Conservation (phyloP, 1,284 basidiomycete genomes). For the Cutaneotrichosporon sp. region DNA sequence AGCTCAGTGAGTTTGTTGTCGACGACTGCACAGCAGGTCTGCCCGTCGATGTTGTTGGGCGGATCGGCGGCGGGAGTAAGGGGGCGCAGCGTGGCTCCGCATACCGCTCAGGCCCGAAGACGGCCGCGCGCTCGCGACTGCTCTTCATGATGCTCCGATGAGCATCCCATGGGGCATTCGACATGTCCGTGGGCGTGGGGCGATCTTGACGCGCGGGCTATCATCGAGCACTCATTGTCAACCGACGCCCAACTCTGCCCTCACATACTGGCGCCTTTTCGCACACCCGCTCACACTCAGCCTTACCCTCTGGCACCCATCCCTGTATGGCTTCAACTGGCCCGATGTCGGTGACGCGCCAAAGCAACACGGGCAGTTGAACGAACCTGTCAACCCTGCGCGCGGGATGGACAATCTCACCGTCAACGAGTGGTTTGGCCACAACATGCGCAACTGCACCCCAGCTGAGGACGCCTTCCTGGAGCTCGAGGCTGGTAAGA, state of each 20-base stretch:
- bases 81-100: no score
- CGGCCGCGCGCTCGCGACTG: no score
- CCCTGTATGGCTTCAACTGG: conserved; percentile 17
- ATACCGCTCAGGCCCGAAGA: no score
- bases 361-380: not conserved
- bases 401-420: conserved; percentile 11
- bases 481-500: conserved; percentile 12
- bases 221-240: no score
- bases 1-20: conserved; percentile 9
- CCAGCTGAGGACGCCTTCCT: conserved; percentile 11
- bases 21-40: not conserved
- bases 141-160: no score
- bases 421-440: conserved; percentile 15
- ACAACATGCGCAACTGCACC: not conserved
- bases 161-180: no score
- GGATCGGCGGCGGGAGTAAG: no score
- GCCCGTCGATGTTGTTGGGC: not conserved
- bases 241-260: no score
- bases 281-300: conserved; percentile 5
- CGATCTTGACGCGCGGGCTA: no score
- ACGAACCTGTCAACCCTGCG: conserved; percentile 8
- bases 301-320: conserved; percentile 16
- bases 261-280: no score
- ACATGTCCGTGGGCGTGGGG: no score
- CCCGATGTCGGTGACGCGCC: not conserved